phyloP scores from a whole-genome alignment of 2,329 filamentous ascomycete genomes.

The Pestalotiopsis sp. region DNA sequence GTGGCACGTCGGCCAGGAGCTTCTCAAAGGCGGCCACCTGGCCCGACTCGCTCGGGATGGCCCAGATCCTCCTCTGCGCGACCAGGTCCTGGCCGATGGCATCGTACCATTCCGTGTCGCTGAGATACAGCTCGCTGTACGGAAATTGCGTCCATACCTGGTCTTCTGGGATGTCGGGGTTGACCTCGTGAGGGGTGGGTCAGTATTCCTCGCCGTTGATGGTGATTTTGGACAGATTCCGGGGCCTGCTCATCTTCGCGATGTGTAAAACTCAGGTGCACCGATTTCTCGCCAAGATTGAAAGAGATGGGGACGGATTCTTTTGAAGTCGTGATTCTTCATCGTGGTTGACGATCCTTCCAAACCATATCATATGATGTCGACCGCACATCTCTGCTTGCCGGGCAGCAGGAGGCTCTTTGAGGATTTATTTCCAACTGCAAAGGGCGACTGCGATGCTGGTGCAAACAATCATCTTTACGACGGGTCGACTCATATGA shows the following conservation, averaged over 20 bases:
- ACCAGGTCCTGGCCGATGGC: background rate
- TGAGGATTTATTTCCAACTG: no score
- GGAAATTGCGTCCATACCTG: background rate
- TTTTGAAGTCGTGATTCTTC: background rate
- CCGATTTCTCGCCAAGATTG: background rate
- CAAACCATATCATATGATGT: no score
- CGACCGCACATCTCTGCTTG: no score
- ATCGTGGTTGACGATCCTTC: background rate
- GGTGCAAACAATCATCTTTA: no score
- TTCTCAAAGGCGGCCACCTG: background rate
- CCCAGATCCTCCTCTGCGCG: background rate
- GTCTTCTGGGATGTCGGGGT: background rate
- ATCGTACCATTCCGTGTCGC: conserved; percentile 1
- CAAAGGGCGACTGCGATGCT: no score
- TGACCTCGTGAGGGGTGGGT: background rate
- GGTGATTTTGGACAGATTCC: background rate
- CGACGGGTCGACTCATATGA: no score
- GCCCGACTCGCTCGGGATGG: background rate
- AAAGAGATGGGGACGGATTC: background rate
- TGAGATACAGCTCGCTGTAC: background rate
- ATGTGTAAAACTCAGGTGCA: background rate
- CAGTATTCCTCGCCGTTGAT: background rate
- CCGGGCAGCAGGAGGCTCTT: no score
- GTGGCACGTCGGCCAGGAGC: background rate
- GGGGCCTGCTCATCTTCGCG: background rate